Conservation (phyloP, 805 yeast species). For the Danielozyma ontarioensis region DNA sequence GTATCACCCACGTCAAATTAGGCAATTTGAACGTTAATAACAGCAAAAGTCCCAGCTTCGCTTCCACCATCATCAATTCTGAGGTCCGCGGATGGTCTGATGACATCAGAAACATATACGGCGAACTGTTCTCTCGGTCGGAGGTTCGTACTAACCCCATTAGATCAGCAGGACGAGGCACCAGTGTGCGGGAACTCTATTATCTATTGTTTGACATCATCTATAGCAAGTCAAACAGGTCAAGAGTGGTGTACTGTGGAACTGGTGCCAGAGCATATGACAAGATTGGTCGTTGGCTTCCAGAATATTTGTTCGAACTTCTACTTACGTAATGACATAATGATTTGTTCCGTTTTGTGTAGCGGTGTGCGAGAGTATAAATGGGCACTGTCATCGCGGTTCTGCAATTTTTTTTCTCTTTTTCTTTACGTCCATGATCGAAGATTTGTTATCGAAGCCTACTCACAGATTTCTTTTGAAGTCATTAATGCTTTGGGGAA, state of each 20-base stretch:
- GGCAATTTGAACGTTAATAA: conserved; percentile 33
- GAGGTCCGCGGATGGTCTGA: conserved; percentile 37
- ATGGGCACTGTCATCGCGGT: not conserved
- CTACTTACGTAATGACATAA: conserved; percentile 10
- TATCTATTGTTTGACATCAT: conserved; percentile 37
- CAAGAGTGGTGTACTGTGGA: conserved; percentile 33
- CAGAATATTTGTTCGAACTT: conserved; percentile 25
- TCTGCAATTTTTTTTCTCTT: no score
- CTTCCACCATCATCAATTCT: conserved; percentile 22
- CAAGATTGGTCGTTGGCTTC: conserved; percentile 24
- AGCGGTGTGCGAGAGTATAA: not conserved
- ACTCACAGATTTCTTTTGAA: conserved; percentile 39
- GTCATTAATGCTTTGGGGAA: conserved; percentile 66
- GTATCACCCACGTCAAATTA: conserved; percentile 35
- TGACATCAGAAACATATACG: conserved; percentile 29
- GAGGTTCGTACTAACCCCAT: conserved; percentile 28
- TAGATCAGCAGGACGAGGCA: conserved; percentile 22
- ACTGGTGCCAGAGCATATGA: conserved; percentile 38
- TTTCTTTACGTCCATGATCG: conserved; percentile 53
- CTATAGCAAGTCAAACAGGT: conserved; percentile 10
- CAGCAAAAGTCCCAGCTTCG: conserved; percentile 11
- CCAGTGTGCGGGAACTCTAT: conserved; percentile 31
- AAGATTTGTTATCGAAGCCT: conserved; percentile 79
- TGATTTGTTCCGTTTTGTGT: no score
- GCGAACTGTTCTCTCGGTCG: conserved; percentile 23